Percentiles rank a stretch among this genome's conserved stretches.
These are phyloP conservation scores for Alternaria novae-zelandiae DNA, from an alignment of 2,329 filamentous ascomycete genomes.

Conservation along the genomic window DNA sequence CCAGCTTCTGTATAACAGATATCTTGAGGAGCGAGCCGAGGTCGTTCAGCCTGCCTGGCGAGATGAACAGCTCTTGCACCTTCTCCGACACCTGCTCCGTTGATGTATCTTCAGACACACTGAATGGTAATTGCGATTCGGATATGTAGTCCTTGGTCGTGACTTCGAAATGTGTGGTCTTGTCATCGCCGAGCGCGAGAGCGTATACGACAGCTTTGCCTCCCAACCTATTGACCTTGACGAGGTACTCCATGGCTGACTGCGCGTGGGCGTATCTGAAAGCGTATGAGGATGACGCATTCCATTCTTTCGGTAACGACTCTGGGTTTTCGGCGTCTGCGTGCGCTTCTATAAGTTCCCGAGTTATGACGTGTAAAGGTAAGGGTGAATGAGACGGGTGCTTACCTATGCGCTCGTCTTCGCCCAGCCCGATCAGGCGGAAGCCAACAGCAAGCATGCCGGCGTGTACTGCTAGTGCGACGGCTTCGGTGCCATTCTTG, in stretches of 20 bases:
- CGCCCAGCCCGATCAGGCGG: slow-evolving; percentile 79
- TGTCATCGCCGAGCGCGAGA: slow-evolving; percentile 79
- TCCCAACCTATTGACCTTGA: slow-evolving; percentile 83
- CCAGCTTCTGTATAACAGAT: slow-evolving; percentile 82
- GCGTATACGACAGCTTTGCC: slow-evolving; percentile 84
- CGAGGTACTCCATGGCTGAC: slow-evolving; percentile 81
- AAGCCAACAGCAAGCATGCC: slow-evolving; percentile 83
- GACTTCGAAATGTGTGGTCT: slow-evolving; percentile 79
- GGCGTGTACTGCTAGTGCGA: slow-evolving; percentile 84
- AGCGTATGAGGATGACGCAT: slow-evolving; percentile 72
- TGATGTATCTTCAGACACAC: slow-evolving; percentile 57
- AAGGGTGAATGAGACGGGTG: neutral
- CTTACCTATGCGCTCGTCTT: slow-evolving; percentile 77
- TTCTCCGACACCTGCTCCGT: slow-evolving; percentile 53
- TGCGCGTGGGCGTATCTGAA: slow-evolving; percentile 89
- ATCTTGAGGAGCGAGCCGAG: slow-evolving; percentile 76
- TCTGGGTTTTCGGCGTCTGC: slow-evolving; percentile 63
- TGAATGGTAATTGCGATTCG: slow-evolving; percentile 61
- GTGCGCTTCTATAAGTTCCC: slow-evolving; percentile 57
- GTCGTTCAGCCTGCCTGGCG: slow-evolving; percentile 69
- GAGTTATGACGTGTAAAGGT: slow-evolving; percentile 25
- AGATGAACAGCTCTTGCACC: slow-evolving; percentile 72
- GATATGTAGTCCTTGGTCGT: slow-evolving; percentile 77
- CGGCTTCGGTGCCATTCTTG: slow-evolving; percentile 77
- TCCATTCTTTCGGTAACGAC: slow-evolving; percentile 80